Percentiles rank a stretch among this genome's conserved stretches.
Evolutionary conservation across 1,284 basidiomycete genomes (phyloP).

Genomic region (Lignosus rhinocerotis): DNA sequence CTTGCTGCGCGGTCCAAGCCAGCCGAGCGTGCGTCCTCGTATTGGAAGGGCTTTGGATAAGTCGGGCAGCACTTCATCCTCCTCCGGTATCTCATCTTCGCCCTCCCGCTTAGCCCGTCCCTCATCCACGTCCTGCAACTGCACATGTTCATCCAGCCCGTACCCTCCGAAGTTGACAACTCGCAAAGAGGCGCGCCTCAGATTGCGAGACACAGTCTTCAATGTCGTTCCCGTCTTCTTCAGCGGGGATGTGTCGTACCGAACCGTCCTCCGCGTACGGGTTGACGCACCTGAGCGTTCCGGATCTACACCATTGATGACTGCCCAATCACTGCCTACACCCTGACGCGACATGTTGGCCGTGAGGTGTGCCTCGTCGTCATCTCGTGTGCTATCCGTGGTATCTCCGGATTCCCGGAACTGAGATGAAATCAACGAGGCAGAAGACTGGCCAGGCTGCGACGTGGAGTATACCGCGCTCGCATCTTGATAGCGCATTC

Average conservation of each 20-base stretch:
- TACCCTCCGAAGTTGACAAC: slow-evolving; percentile 80
- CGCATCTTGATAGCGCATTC: slow-evolving; percentile 31
- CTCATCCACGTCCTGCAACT: slow-evolving; percentile 51
- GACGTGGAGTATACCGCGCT: slow-evolving; percentile 39
- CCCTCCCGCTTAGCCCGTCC: slow-evolving; percentile 29
- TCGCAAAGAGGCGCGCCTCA: slow-evolving; percentile 75
- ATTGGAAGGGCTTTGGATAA: slow-evolving; percentile 52
- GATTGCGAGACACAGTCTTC: slow-evolving; percentile 55
- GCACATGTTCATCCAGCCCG: slow-evolving; percentile 60
- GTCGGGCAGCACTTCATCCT: slow-evolving; percentile 44
- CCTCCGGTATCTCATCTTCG: slow-evolving; percentile 31
- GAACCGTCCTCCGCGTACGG: slow-evolving; percentile 44
- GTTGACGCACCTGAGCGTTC: slow-evolving; percentile 38
- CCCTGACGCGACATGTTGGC: slow-evolving; percentile 46
- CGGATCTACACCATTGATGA: slow-evolving; percentile 31
- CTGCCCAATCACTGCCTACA: slow-evolving; percentile 31
- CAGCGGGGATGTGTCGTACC: slow-evolving; percentile 51
- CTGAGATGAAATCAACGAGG: slow-evolving; percentile 47
- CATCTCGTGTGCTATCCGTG: slow-evolving; percentile 47
- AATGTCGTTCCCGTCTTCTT: slow-evolving; percentile 59
- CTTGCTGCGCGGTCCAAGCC: slow-evolving; percentile 70
- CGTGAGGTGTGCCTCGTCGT: slow-evolving; percentile 57
- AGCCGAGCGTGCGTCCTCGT: slow-evolving; percentile 79
- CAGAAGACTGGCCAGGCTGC: slow-evolving; percentile 48
- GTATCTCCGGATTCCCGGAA: slow-evolving; percentile 36